phyloP scores from a whole-genome alignment of 441 rosid genomes.

The Brassica hybrid region DNA sequence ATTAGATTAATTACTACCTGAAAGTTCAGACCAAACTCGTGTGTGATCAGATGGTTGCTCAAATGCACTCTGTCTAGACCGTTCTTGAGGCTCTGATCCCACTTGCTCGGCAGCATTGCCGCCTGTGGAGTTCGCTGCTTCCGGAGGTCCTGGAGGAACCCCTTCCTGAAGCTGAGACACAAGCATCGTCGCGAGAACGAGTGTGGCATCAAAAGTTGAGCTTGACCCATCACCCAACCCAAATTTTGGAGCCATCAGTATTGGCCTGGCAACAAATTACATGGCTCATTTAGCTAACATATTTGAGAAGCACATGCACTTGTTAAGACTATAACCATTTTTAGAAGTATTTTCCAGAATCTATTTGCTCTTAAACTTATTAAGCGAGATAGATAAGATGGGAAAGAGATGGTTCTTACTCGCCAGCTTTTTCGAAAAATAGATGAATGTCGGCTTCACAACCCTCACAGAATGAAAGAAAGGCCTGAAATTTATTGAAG shows the following conservation, averaged over 20 bases:
- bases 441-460: constrained; percentile 85
- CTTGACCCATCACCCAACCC: constrained; percentile 74
- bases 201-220: constrained; percentile 83
- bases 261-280: constrained; percentile 61
- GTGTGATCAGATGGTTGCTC: constrained; percentile 85
- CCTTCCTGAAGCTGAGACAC: constrained; percentile 76
- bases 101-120: constrained; percentile 47
- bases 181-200: constrained; percentile 92
- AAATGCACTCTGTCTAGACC: constrained; percentile 51
- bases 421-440: constrained; percentile 83
- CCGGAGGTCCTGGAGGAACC: constrained; percentile 55
- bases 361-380: not conserved
- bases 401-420: no score
- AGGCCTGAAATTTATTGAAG: constrained; percentile 59
- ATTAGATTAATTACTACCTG: constrained; percentile 53
- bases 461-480: constrained; percentile 82
- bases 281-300: no score
- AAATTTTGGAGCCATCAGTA: constrained; percentile 85
- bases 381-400: no score
- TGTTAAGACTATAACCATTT: no score
- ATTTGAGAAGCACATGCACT: no score
- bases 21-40: constrained; percentile 92
- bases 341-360: constrained; percentile 3
- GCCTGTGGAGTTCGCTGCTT: constrained; percentile 45
- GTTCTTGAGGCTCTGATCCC: constrained; percentile 58